Evolutionary conservation across 805 yeast genomes (phyloP).

Genomic region (Torulaspora gathmanii): DNA sequence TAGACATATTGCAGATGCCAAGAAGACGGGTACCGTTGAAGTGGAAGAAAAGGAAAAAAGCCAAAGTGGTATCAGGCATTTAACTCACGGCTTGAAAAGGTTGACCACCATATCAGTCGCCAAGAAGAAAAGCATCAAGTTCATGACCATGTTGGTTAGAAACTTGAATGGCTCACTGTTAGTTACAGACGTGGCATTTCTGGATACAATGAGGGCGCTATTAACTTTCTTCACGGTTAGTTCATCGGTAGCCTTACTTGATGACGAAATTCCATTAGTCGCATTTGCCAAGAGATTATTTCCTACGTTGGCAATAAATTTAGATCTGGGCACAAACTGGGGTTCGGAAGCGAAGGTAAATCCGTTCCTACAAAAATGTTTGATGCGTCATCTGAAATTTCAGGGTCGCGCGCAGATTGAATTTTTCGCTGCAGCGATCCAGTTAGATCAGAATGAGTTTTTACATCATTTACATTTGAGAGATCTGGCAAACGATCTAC

Average conservation of each 20-base stretch:
- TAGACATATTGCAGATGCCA: slow-evolving; percentile 22
- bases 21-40: slow-evolving; percentile 1
- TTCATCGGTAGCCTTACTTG: slow-evolving; percentile 19
- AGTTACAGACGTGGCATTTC: slow-evolving; percentile 24
- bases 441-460: slow-evolving; percentile 33
- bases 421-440: slow-evolving; percentile 30
- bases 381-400: slow-evolving; percentile 19
- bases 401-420: slow-evolving; percentile 27
- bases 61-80: slow-evolving; percentile 16
- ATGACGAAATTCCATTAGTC: slow-evolving; percentile 16
- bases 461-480: slow-evolving; percentile 25
- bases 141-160: slow-evolving; percentile 24
- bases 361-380: slow-evolving; percentile 16
- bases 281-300: slow-evolving; percentile 23
- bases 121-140: slow-evolving; percentile 23
- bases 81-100: slow-evolving; percentile 28
- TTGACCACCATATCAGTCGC: slow-evolving; percentile 19
- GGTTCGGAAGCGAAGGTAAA: slow-evolving; percentile 15
- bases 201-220: slow-evolving; percentile 26
- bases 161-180: slow-evolving; percentile 26
- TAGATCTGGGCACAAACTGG: slow-evolving; percentile 24
- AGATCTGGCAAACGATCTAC: slow-evolving; percentile 12
- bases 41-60: slow-evolving; percentile 13
- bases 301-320: slow-evolving; percentile 19
- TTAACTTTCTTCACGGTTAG: slow-evolving; percentile 20